Conservation (phyloP, 352 stramenopile genomes). For the Globisporangium nodosum region DNA sequence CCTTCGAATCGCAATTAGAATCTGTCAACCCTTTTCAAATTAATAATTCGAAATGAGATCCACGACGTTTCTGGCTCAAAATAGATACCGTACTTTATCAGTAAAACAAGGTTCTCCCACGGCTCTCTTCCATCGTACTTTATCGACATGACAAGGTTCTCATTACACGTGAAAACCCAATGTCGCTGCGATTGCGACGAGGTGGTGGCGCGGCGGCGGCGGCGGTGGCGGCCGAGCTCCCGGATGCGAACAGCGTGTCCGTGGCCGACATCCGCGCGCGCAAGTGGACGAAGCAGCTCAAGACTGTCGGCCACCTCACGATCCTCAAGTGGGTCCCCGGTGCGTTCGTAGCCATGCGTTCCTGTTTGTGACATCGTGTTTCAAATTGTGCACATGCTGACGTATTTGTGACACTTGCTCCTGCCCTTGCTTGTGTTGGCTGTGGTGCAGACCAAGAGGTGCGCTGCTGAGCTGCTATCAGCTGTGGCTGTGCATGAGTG, state of each 20-base stretch:
- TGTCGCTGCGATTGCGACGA: conserved; percentile 43
- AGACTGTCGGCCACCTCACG: conserved; percentile 63
- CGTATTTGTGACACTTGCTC: background rate
- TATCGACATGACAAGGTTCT: no score
- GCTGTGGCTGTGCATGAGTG: background rate
- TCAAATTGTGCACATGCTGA: background rate
- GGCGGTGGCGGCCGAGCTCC: conserved; percentile 11
- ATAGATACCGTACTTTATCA: no score
- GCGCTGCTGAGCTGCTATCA: background rate
- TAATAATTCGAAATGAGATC: no score
- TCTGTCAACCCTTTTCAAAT: no score
- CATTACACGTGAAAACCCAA: conserved; percentile 7
- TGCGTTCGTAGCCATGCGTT: conserved; percentile 10
- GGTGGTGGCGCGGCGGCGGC: conserved; percentile 17
- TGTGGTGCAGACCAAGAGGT: conserved; percentile 44
- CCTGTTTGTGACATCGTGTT: background rate
- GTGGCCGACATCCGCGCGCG: conserved; percentile 63
- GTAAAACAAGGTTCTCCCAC: no score
- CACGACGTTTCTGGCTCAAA: no score
- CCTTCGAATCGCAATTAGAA: no score
- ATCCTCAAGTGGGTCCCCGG: conserved; percentile 73
- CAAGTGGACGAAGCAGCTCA: conserved; percentile 71
- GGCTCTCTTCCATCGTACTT: no score
- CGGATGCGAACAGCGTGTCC: conserved; percentile 24
- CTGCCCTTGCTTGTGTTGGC: conserved; percentile 1